A percentile compares a stretch with the other conserved stretches of the same genome.
phyloP scores from a whole-genome alignment of 2,329 filamentous ascomycete species.

The Drechslerella coelobrocha region DNA sequence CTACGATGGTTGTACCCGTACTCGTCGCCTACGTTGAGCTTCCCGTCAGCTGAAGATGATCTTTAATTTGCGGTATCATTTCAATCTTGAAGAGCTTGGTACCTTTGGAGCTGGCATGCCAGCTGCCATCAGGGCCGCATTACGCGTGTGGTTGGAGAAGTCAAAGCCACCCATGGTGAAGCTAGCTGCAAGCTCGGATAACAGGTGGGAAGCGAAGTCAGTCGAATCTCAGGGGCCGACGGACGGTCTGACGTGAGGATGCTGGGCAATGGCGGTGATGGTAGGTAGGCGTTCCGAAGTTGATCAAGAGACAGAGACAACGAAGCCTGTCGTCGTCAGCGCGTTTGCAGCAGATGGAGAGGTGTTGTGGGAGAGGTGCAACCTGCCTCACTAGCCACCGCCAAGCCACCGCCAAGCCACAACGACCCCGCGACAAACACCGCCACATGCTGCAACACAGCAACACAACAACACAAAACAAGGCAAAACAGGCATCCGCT shows the following conservation, averaged over 20 bases:
- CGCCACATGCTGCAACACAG: not conserved
- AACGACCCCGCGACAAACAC: conserved; percentile 2
- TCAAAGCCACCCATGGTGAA: conserved; percentile 89
- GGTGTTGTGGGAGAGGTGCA: conserved; percentile 8
- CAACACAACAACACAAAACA: conserved; percentile 13
- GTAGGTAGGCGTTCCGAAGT: too few relatives aligned
- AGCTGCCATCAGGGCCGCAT: conserved; percentile 90
- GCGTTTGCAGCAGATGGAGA: conserved; percentile 20
- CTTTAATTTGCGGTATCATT: not conserved
- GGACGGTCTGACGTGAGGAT: conserved; percentile 4
- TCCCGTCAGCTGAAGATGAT: conserved; percentile 1
- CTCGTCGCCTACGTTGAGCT: conserved; percentile 71
- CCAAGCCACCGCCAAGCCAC: not conserved
- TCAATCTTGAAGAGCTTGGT: not conserved
- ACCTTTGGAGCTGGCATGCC: conserved; percentile 89
- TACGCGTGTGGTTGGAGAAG: conserved; percentile 99
- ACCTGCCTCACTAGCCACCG: conserved; percentile 28
- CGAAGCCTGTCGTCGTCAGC: conserved; percentile 49
- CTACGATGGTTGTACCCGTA: conserved; percentile 98
- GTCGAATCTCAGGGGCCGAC: not conserved
- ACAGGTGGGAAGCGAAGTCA: not conserved
- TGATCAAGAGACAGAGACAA: conserved; percentile 30
- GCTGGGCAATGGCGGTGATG: not conserved
- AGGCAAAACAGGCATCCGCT: not conserved
- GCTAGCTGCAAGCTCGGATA: conserved; percentile 10